These are phyloP conservation scores for Mycena vitilis DNA, from an alignment of 768 basidiomycete species.

Conservation along the genomic window DNA sequence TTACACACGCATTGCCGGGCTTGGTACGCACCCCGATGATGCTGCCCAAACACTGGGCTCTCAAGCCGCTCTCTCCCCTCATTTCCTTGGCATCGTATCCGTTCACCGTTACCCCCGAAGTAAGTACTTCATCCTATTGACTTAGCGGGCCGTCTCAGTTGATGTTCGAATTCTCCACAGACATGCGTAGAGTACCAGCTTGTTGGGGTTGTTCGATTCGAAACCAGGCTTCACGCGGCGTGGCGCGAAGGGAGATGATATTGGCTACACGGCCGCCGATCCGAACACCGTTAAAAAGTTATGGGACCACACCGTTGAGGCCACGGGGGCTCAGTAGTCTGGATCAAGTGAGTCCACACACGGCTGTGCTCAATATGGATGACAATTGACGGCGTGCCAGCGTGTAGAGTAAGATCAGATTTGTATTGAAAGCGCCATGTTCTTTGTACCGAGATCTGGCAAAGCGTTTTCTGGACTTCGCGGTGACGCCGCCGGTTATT, in stretches of 20 bases:
- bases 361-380: too few relatives aligned
- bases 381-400: neutral
- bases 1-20: conserved; percentile 52
- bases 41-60: conserved; percentile 24
- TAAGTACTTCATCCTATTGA: neutral
- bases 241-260: conserved; percentile 37
- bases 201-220: conserved; percentile 29
- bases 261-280: conserved; percentile 29
- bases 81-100: conserved; percentile 27
- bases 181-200: conserved; percentile 35
- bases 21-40: conserved; percentile 48
- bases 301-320: conserved; percentile 40
- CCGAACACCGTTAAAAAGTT: conserved; percentile 25
- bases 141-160: neutral
- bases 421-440: conserved; percentile 1
- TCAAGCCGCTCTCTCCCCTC: conserved; percentile 30
- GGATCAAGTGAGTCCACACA: neutral
- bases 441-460: neutral
- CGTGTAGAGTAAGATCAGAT: neutral
- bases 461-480: too few relatives aligned
- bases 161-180: neutral
- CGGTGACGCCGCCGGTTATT: too few relatives aligned
- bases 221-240: conserved; percentile 34
- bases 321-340: neutral
- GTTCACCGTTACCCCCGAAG: conserved; percentile 33